Evolutionary conservation across 2,329 filamentous ascomycete species (phyloP), one percentile per base, ranked within the genome.

Genomic region (Pseudogymnoascus sp.): DNA sequence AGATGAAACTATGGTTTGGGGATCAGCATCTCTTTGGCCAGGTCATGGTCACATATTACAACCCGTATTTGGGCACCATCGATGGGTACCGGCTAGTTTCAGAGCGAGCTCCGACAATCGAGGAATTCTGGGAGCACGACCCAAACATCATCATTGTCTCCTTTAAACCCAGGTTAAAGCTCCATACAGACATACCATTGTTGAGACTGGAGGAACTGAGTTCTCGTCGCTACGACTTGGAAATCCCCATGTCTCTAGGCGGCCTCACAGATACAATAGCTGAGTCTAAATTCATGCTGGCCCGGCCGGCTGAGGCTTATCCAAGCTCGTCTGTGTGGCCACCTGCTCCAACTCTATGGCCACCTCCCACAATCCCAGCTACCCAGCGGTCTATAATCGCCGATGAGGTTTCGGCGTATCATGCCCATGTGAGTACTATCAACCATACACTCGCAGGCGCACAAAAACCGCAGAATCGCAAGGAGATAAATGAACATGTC

Each of bases 1-100:
- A 82, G 59, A 79, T 89, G 70, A 92, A 89, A 73, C 78, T 97
- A 65, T 97, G 92, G 92, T 93, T 96, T 69, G 83, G 85, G 62
- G 90, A 96, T 72, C 80, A 78, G 2, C 81, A 86, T 30, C 79
- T 90, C 57, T 86, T 82, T 1, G 92, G 92, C 0, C 88, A 88
- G 70, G 73, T 96, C 41, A 79, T 96, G 25, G 70, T 96, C 38
- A 80, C 82, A n/a, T 85, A 89, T 11, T 97, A 91, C 69, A 85
- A 96, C 70, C 81, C 85, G 50, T 75, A 82, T 3, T 79, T 83
- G 43, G 88, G 87, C 14, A 86, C 85, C 67, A 96, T 97, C 61
- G 89, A 94, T 74, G 91, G 84, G 2, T 91, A 92, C 70, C 82
- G 87, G 14, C 76, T 97, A 14, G 76, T 92, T 3, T 90, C 89